Percentiles rank a stretch among this genome's conserved stretches.
phyloP scores from a whole-genome alignment of 805 yeast genomes.

The Candida anglica region DNA sequence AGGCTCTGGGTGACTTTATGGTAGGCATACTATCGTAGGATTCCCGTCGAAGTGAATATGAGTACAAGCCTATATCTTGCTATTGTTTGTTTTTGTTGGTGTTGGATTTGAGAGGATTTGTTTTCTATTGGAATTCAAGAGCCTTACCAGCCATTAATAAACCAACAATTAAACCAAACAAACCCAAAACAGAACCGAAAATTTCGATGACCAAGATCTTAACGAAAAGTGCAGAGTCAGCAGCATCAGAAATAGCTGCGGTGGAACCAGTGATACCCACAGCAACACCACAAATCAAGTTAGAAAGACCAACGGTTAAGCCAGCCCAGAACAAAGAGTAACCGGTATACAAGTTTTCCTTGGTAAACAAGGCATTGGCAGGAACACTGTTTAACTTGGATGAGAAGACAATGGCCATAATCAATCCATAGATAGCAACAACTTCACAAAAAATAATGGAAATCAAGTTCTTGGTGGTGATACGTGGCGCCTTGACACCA shows the following conservation, averaged over 20 bases:
- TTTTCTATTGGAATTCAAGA: constrained; percentile 72
- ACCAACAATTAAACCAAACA: constrained; percentile 95
- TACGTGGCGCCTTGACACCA: constrained; percentile 96
- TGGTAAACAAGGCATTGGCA: constrained; percentile 60
- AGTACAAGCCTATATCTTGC: too few species aligned
- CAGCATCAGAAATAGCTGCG: constrained; percentile 98
- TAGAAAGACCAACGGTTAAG: constrained; percentile 87
- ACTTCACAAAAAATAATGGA: constrained; percentile 98
- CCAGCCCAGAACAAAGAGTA: constrained; percentile 98
- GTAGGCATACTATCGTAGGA: too few species aligned
- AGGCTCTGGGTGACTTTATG: too few species aligned
- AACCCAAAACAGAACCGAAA: constrained; percentile 93
- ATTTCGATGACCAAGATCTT: constrained; percentile 95
- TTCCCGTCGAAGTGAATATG: too few species aligned
- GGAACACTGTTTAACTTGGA: constrained; percentile 76
- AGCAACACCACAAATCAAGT: constrained; percentile 93
- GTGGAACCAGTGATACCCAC: constrained; percentile 98
- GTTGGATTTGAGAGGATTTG: too few species aligned
- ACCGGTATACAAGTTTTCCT: constrained; percentile 89
- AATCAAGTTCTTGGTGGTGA: constrained; percentile 93
- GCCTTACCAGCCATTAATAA: constrained; percentile 96
- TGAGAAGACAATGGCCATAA: constrained; percentile 95
- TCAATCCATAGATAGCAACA: constrained; percentile 96
- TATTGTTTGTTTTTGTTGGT: too few species aligned
- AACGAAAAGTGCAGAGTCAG: constrained; percentile 91